Evolutionary conservation across 1,284 basidiomycete species (phyloP).

Genomic region (Tilletia walkeri): DNA sequence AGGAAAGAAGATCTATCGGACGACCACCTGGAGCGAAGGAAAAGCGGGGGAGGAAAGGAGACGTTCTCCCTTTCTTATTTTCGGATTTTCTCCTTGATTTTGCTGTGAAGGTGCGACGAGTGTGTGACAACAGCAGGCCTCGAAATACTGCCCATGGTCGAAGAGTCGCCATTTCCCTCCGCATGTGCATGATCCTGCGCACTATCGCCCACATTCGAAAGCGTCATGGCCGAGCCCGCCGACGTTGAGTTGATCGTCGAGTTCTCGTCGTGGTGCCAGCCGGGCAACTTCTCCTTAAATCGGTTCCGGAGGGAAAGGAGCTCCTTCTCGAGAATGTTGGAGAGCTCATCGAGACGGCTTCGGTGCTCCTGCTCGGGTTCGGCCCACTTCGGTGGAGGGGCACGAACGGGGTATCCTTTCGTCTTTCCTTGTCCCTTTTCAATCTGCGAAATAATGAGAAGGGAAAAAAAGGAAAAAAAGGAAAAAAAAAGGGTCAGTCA

Average conservation of each 20-base stretch:
- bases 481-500: not conserved
- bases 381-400: constrained; percentile 39
- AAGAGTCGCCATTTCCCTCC: not conserved
- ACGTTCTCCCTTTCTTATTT: not conserved
- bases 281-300: constrained; percentile 8
- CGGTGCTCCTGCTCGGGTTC: constrained; percentile 24
- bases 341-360: constrained; percentile 21
- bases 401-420: constrained; percentile 44
- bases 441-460: constrained; percentile 19
- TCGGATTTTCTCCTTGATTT: not conserved
- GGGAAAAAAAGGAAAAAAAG: not conserved
- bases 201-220: not conserved
- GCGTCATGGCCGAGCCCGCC: constrained; percentile 14
- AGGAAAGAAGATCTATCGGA: no score
- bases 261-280: constrained; percentile 12
- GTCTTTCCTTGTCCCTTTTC: constrained; percentile 41
- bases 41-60: no score
- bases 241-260: not conserved
- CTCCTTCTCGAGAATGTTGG: constrained; percentile 9
- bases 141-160: constrained; percentile 8
- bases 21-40: no score
- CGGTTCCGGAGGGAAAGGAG: constrained; percentile 8
- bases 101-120: not conserved
- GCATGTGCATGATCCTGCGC: not conserved
- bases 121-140: not conserved